These are phyloP conservation scores for Apiotrichum domesticum DNA, from an alignment of 1,284 basidiomycete genomes.

Conservation along the genomic window DNA sequence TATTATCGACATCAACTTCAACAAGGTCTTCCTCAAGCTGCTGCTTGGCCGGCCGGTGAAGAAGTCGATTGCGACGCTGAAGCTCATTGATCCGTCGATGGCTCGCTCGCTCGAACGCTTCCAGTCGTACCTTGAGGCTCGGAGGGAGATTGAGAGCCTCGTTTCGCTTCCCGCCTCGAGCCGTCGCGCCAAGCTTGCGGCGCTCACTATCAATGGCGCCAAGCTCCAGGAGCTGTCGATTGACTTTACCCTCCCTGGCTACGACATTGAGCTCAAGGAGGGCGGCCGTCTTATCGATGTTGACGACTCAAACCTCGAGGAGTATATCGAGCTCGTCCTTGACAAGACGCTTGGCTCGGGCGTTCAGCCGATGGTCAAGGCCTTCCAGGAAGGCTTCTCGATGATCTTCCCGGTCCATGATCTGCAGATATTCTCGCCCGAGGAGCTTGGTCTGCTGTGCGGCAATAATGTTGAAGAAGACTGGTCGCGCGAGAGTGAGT, in stretches of 20 bases:
- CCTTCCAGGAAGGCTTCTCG: slow-evolving; percentile 84
- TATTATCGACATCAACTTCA: slow-evolving; percentile 93
- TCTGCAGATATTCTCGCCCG: slow-evolving; percentile 83
- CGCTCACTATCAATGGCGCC: slow-evolving; percentile 53
- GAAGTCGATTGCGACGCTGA: slow-evolving; percentile 71
- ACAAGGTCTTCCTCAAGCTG: slow-evolving; percentile 83
- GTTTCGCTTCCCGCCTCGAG: slow-evolving; percentile 31
- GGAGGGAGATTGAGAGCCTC: slow-evolving; percentile 48
- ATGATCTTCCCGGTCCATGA: slow-evolving; percentile 90
- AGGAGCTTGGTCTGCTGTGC: slow-evolving; percentile 88
- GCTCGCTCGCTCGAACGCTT: slow-evolving; percentile 81
- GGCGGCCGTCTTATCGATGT: slow-evolving; percentile 74
- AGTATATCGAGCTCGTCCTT: slow-evolving; percentile 71
- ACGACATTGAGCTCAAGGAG: slow-evolving; percentile 81
- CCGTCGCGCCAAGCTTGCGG: slow-evolving; percentile 39
- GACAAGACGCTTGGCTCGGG: slow-evolving; percentile 76
- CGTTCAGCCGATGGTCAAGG: slow-evolving; percentile 65
- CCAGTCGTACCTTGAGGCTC: slow-evolving; percentile 51
- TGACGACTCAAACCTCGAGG: slow-evolving; percentile 75
- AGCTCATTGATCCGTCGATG: slow-evolving; percentile 72
- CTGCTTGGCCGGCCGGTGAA: slow-evolving; percentile 80
- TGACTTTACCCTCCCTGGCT: slow-evolving; percentile 94
- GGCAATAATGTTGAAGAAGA: slow-evolving; percentile 95
- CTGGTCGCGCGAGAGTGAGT: slow-evolving; percentile 81
- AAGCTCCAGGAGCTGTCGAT: slow-evolving; percentile 76